Conservation (phyloP, 2,329 filamentous ascomycete species). For the Dactylellina drechsleri region DNA sequence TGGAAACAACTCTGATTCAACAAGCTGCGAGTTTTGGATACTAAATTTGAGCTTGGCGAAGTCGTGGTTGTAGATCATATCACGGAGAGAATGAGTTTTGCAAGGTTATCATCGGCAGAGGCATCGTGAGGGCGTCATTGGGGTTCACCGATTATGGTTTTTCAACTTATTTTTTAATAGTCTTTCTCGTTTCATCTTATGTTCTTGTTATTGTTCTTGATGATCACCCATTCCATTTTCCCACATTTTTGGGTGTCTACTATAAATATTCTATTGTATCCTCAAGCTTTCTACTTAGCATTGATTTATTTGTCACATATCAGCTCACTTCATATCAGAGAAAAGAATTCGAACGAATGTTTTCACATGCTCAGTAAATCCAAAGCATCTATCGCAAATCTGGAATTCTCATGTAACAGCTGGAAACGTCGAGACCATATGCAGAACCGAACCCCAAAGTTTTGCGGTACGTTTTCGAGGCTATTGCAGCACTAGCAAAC, state of each 20-base stretch:
- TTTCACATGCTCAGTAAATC: too few relatives aligned
- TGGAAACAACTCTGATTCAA: slow-evolving; percentile 11
- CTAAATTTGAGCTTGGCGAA: slow-evolving; percentile 4
- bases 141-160: slow-evolving; percentile 4
- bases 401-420: too few relatives aligned
- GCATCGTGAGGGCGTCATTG: slow-evolving; percentile 43
- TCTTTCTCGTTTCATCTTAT: slow-evolving; percentile 8
- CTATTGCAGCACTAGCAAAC: too few relatives aligned
- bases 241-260: not conserved
- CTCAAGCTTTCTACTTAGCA: too few relatives aligned
- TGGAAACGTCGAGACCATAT: too few relatives aligned
- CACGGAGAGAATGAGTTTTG: not conserved
- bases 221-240: not conserved
- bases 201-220: slow-evolving; percentile 26
- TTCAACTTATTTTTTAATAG: slow-evolving; percentile 29
- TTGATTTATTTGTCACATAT: too few relatives aligned
- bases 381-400: too few relatives aligned
- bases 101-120: not conserved
- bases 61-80: slow-evolving; percentile 6
- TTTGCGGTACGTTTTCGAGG: too few relatives aligned
- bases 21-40: slow-evolving; percentile 38
- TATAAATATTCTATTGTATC: too few relatives aligned
- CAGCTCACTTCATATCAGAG: too few relatives aligned
- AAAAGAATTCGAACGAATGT: too few relatives aligned
- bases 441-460: too few relatives aligned